Evolutionary conservation across 2,329 filamentous ascomycete genomes (phyloP).

Genomic region (Acrodontium crateriforme): DNA sequence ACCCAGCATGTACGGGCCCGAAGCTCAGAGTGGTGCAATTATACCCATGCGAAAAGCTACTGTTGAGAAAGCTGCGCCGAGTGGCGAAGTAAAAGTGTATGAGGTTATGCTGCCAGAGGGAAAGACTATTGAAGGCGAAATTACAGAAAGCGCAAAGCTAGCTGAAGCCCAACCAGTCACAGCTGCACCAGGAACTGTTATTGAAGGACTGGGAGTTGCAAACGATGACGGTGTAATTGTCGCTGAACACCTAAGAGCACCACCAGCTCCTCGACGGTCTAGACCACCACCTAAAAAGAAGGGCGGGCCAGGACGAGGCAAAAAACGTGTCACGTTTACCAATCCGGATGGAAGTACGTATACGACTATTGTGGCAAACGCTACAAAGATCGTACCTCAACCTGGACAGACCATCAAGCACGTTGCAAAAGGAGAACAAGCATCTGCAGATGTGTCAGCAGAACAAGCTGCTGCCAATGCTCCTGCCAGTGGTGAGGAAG

Average conservation of each 20-base stretch:
- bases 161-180: constrained; percentile 32
- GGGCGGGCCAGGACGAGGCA: constrained; percentile 67
- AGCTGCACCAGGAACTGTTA: constrained; percentile 43
- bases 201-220: constrained; percentile 46
- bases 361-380: constrained; percentile 23
- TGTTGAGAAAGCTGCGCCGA: constrained; percentile 57
- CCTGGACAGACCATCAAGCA: constrained; percentile 22
- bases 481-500: constrained; percentile 30
- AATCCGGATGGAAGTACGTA: constrained; percentile 30
- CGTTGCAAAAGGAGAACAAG: constrained; percentile 22
- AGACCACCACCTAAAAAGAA: constrained; percentile 65
- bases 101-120: constrained; percentile 72
- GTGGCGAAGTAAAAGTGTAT: constrained; percentile 69
- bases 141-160: constrained; percentile 44
- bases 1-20: constrained; percentile 35
- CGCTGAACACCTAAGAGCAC: constrained; percentile 23
- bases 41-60: constrained; percentile 60
- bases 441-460: constrained; percentile 23
- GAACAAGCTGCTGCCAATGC: constrained; percentile 29
- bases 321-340: constrained; percentile 54
- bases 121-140: constrained; percentile 67
- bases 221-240: constrained; percentile 48
- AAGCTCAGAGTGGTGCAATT: constrained; percentile 12
- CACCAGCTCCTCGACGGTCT: constrained; percentile 39
- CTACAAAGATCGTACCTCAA: constrained; percentile 23